Percentiles rank a stretch among this genome's conserved stretches.
Conservation (phyloP, 2,329 filamentous ascomycete genomes). For the Stagonosporopsis tanaceti region DNA sequence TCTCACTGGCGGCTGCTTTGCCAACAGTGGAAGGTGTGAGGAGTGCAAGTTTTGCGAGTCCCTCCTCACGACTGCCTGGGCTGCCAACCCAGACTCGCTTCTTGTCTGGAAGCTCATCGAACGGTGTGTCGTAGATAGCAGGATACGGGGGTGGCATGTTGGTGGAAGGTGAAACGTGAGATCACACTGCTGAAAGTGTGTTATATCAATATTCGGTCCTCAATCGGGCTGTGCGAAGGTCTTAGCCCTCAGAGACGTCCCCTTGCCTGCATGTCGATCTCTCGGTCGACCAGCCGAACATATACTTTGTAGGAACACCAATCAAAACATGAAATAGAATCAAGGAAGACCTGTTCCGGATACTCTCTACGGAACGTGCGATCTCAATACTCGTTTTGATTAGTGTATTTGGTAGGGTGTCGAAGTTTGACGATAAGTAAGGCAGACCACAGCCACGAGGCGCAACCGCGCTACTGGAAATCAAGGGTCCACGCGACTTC, state of each 20-base stretch:
- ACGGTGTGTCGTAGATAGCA: slow-evolving; percentile 36
- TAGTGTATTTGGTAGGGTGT: no score
- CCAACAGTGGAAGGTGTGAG: slow-evolving; percentile 62
- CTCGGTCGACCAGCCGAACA: not conserved
- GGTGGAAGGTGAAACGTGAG: not conserved
- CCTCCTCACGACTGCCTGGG: slow-evolving; percentile 59
- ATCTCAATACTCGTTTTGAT: no score
- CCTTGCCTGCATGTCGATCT: slow-evolving; percentile 2
- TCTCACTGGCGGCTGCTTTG: slow-evolving; percentile 56
- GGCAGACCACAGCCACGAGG: not conserved
- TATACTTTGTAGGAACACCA: not conserved
- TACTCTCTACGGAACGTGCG: no score
- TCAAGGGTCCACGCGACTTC: slow-evolving; percentile 25
- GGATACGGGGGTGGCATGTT: slow-evolving; percentile 13
- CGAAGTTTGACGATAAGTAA: no score
- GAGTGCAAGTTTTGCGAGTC: slow-evolving; percentile 60
- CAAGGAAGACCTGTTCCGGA: no score
- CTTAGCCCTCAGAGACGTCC: not conserved
- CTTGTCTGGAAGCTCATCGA: slow-evolving; percentile 58
- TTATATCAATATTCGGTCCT: not conserved
- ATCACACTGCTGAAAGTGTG: not conserved
- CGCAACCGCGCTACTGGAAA: slow-evolving; percentile 18
- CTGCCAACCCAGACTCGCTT: slow-evolving; percentile 58
- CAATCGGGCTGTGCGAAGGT: not conserved
- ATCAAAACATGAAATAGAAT: not conserved